These are phyloP conservation scores for Ambrosia trifida DNA, from an alignment of 129 eudicot species.

Conservation along the genomic window DNA sequence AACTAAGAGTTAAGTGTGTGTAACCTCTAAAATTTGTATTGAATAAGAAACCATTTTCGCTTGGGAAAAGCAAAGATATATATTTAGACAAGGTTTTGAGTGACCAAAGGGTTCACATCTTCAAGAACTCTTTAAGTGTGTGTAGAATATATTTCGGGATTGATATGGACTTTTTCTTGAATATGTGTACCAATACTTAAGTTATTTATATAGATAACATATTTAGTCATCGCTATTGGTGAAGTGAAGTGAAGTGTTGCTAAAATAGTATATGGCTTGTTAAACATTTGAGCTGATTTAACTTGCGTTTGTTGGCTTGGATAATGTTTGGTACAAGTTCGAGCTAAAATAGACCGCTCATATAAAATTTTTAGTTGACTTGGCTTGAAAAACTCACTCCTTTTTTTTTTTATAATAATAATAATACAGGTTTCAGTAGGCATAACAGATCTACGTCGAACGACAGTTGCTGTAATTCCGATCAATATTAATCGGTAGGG, in stretches of 20 bases:
- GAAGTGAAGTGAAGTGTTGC: neutral
- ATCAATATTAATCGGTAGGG: too few species aligned
- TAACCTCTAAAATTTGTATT: neutral
- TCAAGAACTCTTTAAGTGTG: conserved; percentile 33
- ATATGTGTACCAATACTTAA: neutral
- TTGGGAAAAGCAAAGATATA: neutral
- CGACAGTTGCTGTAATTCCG: too few species aligned
- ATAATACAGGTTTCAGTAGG: too few species aligned
- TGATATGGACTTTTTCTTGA: conserved; percentile 33
- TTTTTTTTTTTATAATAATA: too few species aligned
- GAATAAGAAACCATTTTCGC: neutral
- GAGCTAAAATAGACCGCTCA: too few species aligned
- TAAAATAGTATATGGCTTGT: too few species aligned
- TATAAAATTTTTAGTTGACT: too few species aligned
- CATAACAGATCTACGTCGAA: too few species aligned
- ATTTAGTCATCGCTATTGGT: neutral
- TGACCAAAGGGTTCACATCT: conserved; percentile 27
- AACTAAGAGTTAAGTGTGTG: neutral
- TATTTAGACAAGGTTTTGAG: conserved; percentile 2
- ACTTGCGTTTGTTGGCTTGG: too few species aligned
- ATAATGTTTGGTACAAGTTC: too few species aligned
- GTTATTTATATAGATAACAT: neutral
- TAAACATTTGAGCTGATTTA: too few species aligned
- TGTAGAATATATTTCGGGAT: conserved; percentile 42
- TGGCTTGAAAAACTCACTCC: too few species aligned